These are phyloP conservation scores for Solanum megistacrolobum DNA, from an alignment of 257 asterid species.

Conservation along the genomic window DNA sequence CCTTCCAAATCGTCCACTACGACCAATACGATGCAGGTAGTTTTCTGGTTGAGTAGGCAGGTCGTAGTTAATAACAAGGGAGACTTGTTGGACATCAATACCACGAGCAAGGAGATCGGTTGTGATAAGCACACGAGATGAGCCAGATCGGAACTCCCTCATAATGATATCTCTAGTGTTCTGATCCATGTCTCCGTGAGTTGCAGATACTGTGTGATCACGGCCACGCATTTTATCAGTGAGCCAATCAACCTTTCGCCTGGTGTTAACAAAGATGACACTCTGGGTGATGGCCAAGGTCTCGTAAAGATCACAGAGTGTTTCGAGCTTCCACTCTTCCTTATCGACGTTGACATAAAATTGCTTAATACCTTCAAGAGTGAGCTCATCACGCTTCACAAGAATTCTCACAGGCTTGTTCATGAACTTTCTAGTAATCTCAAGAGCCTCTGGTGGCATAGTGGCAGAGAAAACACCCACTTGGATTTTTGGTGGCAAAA, in stretches of 20 bases:
- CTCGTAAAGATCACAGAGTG: neutral
- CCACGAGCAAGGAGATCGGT: conserved; percentile 20
- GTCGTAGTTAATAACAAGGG: neutral
- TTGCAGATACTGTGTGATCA: conserved; percentile 1
- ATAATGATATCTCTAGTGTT: conserved; percentile 35
- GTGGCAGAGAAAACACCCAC: conserved; percentile 55
- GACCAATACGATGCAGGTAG: conserved; percentile 2
- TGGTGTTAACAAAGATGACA: conserved; percentile 51
- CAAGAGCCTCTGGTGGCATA: conserved; percentile 16
- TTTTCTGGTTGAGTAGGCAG: conserved; percentile 1
- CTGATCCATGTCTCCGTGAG: conserved; percentile 64
- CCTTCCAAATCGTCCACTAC: conserved; percentile 5
- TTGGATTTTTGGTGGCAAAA: conserved; percentile 56
- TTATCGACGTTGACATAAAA: neutral
- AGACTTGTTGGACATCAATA: conserved; percentile 40
- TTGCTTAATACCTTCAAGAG: conserved; percentile 16
- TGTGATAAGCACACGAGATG: conserved; percentile 2
- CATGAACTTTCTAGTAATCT: conserved; percentile 55
- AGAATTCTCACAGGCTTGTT: conserved; percentile 53
- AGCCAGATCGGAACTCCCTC: conserved; percentile 2
- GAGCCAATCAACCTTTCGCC: conserved; percentile 54
- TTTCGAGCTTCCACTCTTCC: conserved; percentile 1
- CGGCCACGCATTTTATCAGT: neutral
- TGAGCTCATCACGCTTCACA: conserved; percentile 51
- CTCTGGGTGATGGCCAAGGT: conserved; percentile 48